Base-by-base conservation (phyloP, 306 rosid species). In the Carpinus viminea region DNA sequence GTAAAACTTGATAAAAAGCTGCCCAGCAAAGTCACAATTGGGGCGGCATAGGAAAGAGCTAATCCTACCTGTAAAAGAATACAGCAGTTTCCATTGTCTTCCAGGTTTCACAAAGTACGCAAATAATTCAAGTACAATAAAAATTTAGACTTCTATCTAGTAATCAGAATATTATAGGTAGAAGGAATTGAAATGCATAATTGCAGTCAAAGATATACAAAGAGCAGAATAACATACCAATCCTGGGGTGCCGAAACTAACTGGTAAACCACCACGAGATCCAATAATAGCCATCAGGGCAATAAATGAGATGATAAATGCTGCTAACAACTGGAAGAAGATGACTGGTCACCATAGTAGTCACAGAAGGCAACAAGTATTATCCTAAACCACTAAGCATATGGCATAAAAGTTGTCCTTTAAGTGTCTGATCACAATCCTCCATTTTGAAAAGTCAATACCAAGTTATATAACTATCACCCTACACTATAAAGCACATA, bases 31-130 rank as follows among this genome's bases (percentile, higher is more conserved):
- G 97, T 86, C 56, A 94, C 97, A 68, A 91, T 88, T 17, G 98
- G 98, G 73, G 98, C 91, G 41, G 98, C 95, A 20, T 92, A 92
- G 12, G 97, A 94, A 82, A 94, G 97, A 64, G 97, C 97, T 87
- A 94, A 79, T 60, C 98, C 98, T 20, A 94, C 98, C 98, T 94
- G 86, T 74, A 82, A 46, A 80, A 34, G 28, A 62, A 28, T 36
- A 43, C 36, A 16, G 3, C 70, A 59, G 5, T 55, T 41, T 57
- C 69, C 59, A 38, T 57, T 57, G 12, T 52, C 13, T 70, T 70
- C 57, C 43, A 16, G 24, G 36, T 54, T 41, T 55, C 76, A 56
- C 31, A 10, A 68, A 38, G 55, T 45, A 53, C 17, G 60, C n/a
- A 71, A 34, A 28, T 46, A 18, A 17, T 9, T 69, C 45, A 72